Evolutionary conservation across 2,329 filamentous ascomycete genomes (phyloP).

Genomic region (Botrytis elliptica): DNA sequence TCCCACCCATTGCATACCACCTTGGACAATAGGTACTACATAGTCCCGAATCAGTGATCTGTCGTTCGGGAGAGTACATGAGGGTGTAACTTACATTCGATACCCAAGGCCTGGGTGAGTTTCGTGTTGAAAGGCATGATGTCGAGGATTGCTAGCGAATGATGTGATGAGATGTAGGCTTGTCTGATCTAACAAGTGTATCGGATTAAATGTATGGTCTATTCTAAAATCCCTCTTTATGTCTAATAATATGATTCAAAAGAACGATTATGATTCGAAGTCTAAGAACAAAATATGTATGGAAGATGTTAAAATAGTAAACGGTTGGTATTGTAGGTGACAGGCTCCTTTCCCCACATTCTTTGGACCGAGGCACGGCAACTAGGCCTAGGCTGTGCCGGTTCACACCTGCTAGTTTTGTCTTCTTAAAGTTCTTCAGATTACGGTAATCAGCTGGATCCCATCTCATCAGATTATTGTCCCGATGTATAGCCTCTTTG

Average conservation of each 20-base stretch:
- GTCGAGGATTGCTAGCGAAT: slow-evolving; percentile 17
- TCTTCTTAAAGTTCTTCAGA: neutral
- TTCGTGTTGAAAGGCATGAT: slow-evolving; percentile 44
- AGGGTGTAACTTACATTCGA: slow-evolving; percentile 38
- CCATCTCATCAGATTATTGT: neutral
- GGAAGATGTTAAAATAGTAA: neutral
- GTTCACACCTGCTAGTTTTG: neutral
- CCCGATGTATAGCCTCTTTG: neutral
- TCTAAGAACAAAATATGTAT: neutral
- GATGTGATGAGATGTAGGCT: neutral
- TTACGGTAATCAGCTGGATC: neutral
- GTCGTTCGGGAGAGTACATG: neutral
- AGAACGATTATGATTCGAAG: slow-evolving; percentile 10
- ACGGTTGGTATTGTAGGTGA: neutral
- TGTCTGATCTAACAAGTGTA: neutral
- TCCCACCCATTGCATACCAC: slow-evolving; percentile 84
- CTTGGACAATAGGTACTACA: slow-evolving; percentile 76
- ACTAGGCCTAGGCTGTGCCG: neutral
- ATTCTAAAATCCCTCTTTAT: slow-evolving; percentile 23
- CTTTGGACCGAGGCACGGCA: slow-evolving; percentile 20
- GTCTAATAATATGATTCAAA: slow-evolving; percentile 1
- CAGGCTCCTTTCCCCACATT: slow-evolving; percentile 20
- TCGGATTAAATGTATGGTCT: slow-evolving; percentile 16
- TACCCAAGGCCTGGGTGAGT: slow-evolving; percentile 43
- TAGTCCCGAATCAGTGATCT: neutral